Conservation (phyloP, 495 filamentous ascomycete genomes). For the Trichoderma parareesei region DNA sequence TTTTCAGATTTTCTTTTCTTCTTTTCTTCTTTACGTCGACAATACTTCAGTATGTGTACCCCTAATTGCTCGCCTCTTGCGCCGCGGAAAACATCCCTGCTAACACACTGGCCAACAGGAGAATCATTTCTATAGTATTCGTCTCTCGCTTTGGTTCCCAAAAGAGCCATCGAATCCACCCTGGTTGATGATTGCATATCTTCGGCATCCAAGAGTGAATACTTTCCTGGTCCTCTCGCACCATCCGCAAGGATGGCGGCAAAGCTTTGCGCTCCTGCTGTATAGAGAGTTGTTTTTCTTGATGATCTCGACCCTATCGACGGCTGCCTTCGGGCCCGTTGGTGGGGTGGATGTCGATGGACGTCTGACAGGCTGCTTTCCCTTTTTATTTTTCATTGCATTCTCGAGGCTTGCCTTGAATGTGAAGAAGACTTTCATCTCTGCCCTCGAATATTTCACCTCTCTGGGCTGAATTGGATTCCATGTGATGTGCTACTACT, state of each 20-base stretch:
- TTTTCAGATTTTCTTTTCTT: constrained; percentile 22
- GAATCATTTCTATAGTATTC: constrained; percentile 90
- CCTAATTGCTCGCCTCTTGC: constrained; percentile 19
- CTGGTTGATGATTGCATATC: constrained; percentile 54
- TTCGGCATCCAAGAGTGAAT: constrained; percentile 54
- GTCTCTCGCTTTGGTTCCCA: constrained; percentile 72
- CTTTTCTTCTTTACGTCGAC: constrained; percentile 48
- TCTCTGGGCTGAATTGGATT: too few relatives aligned
- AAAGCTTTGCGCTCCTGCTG: constrained; percentile 24
- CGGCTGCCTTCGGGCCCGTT: constrained; percentile 46
- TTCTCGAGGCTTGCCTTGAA: constrained; percentile 28
- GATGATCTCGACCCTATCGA: constrained; percentile 54
- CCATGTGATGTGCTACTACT: background rate
- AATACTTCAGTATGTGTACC: constrained; percentile 51
- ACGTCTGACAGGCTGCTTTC: constrained; percentile 49
- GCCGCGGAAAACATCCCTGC: background rate
- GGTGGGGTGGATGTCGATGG: constrained; percentile 52
- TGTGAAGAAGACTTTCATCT: constrained; percentile 32
- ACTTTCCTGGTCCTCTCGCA: constrained; percentile 37
- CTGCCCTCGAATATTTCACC: too few relatives aligned
- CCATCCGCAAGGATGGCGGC: constrained; percentile 45
- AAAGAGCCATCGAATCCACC: constrained; percentile 56
- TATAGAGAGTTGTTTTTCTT: constrained; percentile 37
- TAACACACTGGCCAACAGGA: constrained; percentile 32
- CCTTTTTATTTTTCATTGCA: constrained; percentile 39